Percentiles rank a stretch among this genome's conserved stretches.
These are phyloP conservation scores for Talaromyces stipitatus DNA, from an alignment of 495 filamentous ascomycete species.

Conservation along the genomic window DNA sequence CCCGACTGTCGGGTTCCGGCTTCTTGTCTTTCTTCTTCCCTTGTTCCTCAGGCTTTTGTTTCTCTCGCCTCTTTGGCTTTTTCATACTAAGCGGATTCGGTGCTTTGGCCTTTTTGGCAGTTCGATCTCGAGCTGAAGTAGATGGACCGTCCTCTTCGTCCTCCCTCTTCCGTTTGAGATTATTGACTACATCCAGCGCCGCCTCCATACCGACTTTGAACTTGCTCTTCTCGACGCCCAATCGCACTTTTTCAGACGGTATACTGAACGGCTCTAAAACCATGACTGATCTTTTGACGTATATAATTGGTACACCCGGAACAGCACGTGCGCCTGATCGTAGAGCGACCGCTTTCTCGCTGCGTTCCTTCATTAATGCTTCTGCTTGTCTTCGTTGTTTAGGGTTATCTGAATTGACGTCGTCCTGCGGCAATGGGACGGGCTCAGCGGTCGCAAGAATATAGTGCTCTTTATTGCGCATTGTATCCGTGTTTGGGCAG, in stretches of 20 bases:
- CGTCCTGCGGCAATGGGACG: constrained; percentile 9
- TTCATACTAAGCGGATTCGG: constrained; percentile 88
- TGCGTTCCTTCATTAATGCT: constrained; percentile 11
- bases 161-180: constrained; percentile 35
- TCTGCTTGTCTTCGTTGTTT: constrained; percentile 26
- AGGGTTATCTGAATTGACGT: constrained; percentile 18
- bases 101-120: constrained; percentile 64
- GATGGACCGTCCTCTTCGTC: constrained; percentile 24
- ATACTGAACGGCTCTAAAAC: constrained; percentile 81
- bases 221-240: constrained; percentile 66
- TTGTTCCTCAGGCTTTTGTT: constrained; percentile 9
- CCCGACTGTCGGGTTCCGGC: constrained; percentile 16
- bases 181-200: constrained; percentile 20
- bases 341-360: constrained; percentile 27
- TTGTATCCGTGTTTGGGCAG: constrained; percentile 53
- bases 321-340: constrained; percentile 29
- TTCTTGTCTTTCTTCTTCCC: constrained; percentile 10
- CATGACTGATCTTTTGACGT: constrained; percentile 81
- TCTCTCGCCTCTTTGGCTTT: constrained; percentile 59
- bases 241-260: constrained; percentile 50
- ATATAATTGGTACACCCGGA: constrained; percentile 74
- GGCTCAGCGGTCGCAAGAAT: constrained; percentile 66
- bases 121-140: constrained; percentile 45
- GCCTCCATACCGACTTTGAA: constrained; percentile 63
- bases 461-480: constrained; percentile 82